A percentile compares a stretch with the other conserved stretches of the same genome.
These are phyloP conservation scores for Erodium texanum DNA, from an alignment of 441 rosid genomes.

Conservation along the genomic window DNA sequence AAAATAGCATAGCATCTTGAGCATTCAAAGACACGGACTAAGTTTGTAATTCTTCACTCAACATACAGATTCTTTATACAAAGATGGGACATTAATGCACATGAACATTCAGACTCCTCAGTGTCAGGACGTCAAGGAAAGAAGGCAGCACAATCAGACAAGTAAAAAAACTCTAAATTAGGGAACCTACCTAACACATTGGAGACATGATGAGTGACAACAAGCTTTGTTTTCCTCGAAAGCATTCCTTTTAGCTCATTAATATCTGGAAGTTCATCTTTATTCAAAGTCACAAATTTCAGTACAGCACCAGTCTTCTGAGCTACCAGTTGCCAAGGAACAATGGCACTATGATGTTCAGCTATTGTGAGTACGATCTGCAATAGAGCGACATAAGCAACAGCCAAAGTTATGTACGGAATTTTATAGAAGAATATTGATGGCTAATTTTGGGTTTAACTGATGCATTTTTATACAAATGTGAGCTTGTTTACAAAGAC, in stretches of 20 bases:
- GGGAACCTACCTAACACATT: constrained; percentile 59
- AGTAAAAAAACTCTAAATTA: neutral
- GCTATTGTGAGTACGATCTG: constrained; percentile 70
- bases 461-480: too few species aligned
- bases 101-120: neutral
- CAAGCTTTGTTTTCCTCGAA: constrained; percentile 60
- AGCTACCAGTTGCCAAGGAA: constrained; percentile 87
- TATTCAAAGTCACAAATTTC: constrained; percentile 51
- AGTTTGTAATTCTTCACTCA: neutral
- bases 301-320: constrained; percentile 67
- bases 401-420: neutral
- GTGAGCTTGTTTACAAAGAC: too few species aligned
- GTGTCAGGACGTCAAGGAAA: neutral
- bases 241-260: constrained; percentile 43
- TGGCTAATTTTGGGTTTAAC: neutral
- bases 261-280: constrained; percentile 58
- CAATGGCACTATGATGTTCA: constrained; percentile 89
- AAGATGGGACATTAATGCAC: neutral
- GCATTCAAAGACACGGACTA: neutral
- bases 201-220: constrained; percentile 77
- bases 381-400: constrained; percentile 2
- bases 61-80: neutral
- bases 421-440: neutral
- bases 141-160: neutral
- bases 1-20: neutral